Conservation (phyloP, 1,139 yeast species). For the Scheffersomyces titani region DNA sequence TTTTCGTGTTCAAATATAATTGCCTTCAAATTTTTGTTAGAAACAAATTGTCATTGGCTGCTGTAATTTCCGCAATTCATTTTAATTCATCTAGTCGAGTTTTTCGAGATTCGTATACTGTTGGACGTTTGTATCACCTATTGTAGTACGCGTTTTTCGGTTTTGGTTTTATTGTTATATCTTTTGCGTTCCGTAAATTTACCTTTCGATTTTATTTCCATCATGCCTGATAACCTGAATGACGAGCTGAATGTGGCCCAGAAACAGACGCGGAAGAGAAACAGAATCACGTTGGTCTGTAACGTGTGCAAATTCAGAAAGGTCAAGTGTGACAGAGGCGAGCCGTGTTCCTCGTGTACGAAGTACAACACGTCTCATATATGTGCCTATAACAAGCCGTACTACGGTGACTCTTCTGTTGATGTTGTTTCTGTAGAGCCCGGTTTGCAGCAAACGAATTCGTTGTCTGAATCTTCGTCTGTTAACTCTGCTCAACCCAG, state of each 20-base stretch:
- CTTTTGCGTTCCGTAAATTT: no score
- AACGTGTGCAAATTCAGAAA: conserved; percentile 35
- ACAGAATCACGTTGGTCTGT: conserved; percentile 39
- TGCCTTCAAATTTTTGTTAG: background rate
- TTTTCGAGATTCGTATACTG: background rate
- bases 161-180: background rate
- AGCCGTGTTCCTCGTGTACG: conserved; percentile 39
- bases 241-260: background rate
- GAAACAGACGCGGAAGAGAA: conserved; percentile 19
- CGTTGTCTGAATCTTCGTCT: background rate
- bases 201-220: background rate
- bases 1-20: background rate
- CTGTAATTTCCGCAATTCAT: background rate
- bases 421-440: background rate
- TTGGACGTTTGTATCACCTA: background rate
- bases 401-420: conserved; percentile 21
- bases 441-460: background rate
- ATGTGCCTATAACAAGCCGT: conserved; percentile 30
- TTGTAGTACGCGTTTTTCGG: background rate
- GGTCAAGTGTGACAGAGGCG: conserved; percentile 37
- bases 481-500: background rate
- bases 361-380: conserved; percentile 20
- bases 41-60: background rate
- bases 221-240: background rate
- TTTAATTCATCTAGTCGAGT: background rate